Conservation (phyloP, 768 basidiomycete species). For the Termitomyces sp. region DNA sequence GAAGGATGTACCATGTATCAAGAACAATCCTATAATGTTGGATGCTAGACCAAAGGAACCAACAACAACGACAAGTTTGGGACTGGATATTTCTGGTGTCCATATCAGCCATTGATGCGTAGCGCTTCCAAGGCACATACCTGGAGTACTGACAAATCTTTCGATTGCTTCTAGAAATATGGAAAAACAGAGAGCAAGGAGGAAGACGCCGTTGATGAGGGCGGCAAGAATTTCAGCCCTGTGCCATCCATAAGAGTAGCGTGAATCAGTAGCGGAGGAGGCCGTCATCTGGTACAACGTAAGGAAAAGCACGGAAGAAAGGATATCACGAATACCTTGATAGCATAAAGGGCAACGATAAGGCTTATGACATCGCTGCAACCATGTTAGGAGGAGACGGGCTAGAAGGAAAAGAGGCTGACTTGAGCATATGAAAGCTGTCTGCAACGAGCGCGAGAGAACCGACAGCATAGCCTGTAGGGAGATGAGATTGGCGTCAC, state of each 20-base stretch:
- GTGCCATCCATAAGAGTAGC: conserved; percentile 98
- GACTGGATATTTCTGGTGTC: conserved; percentile 62
- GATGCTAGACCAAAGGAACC: conserved; percentile 87
- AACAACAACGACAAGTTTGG: conserved; percentile 60
- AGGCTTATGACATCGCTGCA: conserved; percentile 94
- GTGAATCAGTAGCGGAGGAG: conserved; percentile 55
- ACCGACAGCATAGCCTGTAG: conserved; percentile 87
- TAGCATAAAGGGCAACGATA: conserved; percentile 91
- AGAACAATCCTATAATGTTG: conserved; percentile 88
- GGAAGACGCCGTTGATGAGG: conserved; percentile 16
- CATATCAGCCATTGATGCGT: conserved; percentile 34
- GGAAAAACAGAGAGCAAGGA: conserved; percentile 6
- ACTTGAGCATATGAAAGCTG: conserved; percentile 99
- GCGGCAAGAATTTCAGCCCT: conserved; percentile 78
- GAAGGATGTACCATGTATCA: conserved; percentile 84
- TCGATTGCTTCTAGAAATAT: conserved; percentile 41
- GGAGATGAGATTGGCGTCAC: conserved; percentile 3
- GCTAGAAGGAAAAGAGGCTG: conserved; percentile 24
- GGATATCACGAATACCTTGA: conserved; percentile 44
- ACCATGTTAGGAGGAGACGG: conserved; percentile 8
- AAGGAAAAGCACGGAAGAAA: neutral
- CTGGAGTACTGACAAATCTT: conserved; percentile 45
- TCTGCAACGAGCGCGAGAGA: conserved; percentile 95
- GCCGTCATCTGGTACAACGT: conserved; percentile 54
- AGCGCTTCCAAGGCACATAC: conserved; percentile 47